Evolutionary conservation across 331 rosid species (phyloP).

Genomic region (Cydonia oblonga): DNA sequence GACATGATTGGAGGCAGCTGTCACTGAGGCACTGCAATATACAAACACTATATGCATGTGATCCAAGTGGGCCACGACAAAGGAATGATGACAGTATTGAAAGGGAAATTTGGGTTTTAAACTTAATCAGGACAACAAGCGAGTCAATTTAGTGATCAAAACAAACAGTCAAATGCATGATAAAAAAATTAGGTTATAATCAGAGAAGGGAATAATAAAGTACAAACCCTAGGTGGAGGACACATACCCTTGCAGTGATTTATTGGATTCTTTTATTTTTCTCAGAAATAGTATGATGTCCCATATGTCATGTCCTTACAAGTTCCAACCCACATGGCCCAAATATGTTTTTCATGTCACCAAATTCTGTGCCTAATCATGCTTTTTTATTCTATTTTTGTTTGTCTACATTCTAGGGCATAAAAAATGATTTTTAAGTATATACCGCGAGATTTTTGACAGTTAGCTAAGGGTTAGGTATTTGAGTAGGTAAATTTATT

Average conservation of each 20-base stretch:
- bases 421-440: neutral
- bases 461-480: too few species aligned
- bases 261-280: conserved; percentile 10
- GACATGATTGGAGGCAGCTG: too few species aligned
- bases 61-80: neutral
- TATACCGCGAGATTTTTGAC: too few species aligned
- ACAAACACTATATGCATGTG: conserved; percentile 3
- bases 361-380: conserved; percentile 4
- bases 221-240: neutral
- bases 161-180: neutral
- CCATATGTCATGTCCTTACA: neutral
- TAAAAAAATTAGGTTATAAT: neutral
- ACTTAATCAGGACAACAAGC: neutral
- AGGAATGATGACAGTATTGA: conserved; percentile 5
- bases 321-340: neutral
- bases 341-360: neutral
- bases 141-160: neutral
- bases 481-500: too few species aligned
- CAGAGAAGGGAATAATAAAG: neutral
- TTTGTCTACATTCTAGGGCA: neutral
- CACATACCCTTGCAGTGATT: neutral
- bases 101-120: neutral
- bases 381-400: neutral
- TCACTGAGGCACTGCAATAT: neutral
- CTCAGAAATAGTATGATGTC: neutral